phyloP scores from a whole-genome alignment of 2,329 filamentous ascomycete genomes.

The Aspergillus flavus region DNA sequence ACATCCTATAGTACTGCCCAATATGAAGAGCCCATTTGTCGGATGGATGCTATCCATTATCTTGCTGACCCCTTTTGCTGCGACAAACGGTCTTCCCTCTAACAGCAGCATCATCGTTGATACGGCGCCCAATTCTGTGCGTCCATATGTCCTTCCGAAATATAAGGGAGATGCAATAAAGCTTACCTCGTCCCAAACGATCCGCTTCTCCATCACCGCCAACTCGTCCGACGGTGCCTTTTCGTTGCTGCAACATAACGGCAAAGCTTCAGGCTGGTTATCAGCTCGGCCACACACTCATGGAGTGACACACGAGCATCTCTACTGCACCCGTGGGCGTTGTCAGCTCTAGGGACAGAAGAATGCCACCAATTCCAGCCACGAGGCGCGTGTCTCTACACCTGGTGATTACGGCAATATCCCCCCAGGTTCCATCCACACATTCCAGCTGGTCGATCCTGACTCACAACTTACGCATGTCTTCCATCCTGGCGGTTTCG shows the following conservation, averaged over 20 bases:
- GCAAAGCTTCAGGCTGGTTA: not conserved
- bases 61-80: not conserved
- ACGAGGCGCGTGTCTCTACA: not conserved
- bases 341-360: not conserved
- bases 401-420: not conserved
- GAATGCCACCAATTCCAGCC: not conserved
- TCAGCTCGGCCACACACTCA: not conserved
- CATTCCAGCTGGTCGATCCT: not conserved
- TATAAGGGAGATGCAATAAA: not conserved
- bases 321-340: not conserved
- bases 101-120: not conserved
- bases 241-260: not conserved
- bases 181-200: not conserved
- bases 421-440: not conserved
- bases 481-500: not conserved
- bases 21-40: not conserved
- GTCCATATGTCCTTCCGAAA: not conserved
- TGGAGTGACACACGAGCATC: not conserved
- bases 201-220: not conserved
- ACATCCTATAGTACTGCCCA: not conserved
- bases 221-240: not conserved
- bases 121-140: not conserved
- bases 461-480: not conserved
- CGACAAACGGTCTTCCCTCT: not conserved
- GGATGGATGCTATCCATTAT: not conserved